phyloP scores from a whole-genome alignment of 1,284 basidiomycete species.

The Cutaneotrichosporon sp. region DNA sequence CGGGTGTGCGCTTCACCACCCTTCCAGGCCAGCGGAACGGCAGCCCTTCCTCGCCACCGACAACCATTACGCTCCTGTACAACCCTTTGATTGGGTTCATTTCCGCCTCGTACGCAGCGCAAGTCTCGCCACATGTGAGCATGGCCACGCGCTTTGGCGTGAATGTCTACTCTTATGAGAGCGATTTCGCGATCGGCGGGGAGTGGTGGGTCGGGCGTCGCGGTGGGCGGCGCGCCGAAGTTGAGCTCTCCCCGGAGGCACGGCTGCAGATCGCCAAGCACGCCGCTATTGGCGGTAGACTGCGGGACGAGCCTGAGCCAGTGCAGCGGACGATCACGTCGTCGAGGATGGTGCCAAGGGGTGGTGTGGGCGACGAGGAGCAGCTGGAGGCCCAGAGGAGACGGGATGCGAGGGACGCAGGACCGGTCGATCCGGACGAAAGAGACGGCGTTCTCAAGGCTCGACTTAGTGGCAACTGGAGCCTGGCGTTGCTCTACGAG shows the following conservation, averaged over 20 bases:
- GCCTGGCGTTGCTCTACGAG: conserved; percentile 88
- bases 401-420: background rate
- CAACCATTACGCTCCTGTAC: conserved; percentile 87
- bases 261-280: conserved; percentile 8
- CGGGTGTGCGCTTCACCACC: conserved; percentile 79
- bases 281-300: conserved; percentile 8
- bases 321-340: background rate
- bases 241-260: conserved; percentile 15
- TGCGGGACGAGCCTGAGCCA: conserved; percentile 11
- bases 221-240: conserved; percentile 2
- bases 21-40: conserved; percentile 45
- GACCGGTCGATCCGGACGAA: conserved; percentile 18
- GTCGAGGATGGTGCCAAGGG: too few species aligned
- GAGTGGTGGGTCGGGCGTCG: conserved; percentile 79
- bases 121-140: conserved; percentile 78
- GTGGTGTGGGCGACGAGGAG: background rate
- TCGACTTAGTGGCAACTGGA: conserved; percentile 77
- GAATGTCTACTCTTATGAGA: conserved; percentile 94
- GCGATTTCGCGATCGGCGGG: conserved; percentile 89
- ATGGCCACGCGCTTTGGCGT: conserved; percentile 90
- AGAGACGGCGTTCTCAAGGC: conserved; percentile 77
- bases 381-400: background rate
- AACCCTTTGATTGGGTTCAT: conserved; percentile 97
- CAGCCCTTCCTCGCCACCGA: conserved; percentile 65
- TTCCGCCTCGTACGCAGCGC: conserved; percentile 83